These are phyloP conservation scores for Paecilomyces sp. DNA, from an alignment of 2,329 filamentous ascomycete species.

Conservation along the genomic window DNA sequence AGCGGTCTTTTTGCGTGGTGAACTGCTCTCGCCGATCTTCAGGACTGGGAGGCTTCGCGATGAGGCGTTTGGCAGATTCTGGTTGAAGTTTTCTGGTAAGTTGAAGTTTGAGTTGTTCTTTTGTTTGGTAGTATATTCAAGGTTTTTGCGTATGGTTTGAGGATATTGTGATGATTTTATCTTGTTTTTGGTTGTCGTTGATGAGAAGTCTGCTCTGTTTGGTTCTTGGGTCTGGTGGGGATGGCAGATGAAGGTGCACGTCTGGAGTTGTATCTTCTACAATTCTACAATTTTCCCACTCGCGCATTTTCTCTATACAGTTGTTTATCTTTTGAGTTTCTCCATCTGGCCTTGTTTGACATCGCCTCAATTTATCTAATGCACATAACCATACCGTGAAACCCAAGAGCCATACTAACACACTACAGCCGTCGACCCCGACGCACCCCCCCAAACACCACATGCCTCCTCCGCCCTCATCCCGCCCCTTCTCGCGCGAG, in stretches of 20 bases:
- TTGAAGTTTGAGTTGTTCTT: background rate
- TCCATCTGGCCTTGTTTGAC: background rate
- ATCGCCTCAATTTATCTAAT: background rate
- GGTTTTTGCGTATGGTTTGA: background rate
- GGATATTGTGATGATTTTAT: background rate
- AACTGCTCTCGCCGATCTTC: slow-evolving; percentile 27
- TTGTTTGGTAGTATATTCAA: background rate
- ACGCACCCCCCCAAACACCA: slow-evolving; percentile 5
- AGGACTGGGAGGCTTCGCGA: slow-evolving; percentile 25
- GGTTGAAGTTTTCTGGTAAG: slow-evolving; percentile 32
- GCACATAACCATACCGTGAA: background rate
- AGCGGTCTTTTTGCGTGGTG: slow-evolving; percentile 23
- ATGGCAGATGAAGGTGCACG: too few relatives aligned
- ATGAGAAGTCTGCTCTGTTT: too few relatives aligned
- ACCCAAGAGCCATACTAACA: background rate
- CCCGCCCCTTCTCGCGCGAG: slow-evolving; percentile 32
- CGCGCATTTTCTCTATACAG: too few relatives aligned
- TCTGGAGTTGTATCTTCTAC: too few relatives aligned
- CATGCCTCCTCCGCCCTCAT: slow-evolving; percentile 30
- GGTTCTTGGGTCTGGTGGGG: too few relatives aligned
- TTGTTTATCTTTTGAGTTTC: too few relatives aligned
- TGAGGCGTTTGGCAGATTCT: slow-evolving; percentile 35
- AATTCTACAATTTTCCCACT: too few relatives aligned
- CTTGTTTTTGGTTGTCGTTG: background rate
- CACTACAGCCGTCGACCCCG: background rate